Percentiles rank a stretch among this genome's conserved stretches.
These are phyloP conservation scores for Solanum lignicaule DNA, from an alignment of 257 asterid genomes.

Conservation along the genomic window DNA sequence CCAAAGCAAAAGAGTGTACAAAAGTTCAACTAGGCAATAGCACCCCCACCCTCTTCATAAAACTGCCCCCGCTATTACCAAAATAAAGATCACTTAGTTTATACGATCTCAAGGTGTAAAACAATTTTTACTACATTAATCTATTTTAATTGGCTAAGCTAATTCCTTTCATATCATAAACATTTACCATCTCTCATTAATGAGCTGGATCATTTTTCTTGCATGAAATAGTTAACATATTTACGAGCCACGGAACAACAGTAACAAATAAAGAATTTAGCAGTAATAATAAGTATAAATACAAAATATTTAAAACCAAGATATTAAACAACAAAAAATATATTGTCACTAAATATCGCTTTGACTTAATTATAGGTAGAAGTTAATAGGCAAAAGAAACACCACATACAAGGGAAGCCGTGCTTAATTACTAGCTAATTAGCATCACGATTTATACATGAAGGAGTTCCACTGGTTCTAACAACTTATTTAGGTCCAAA, in stretches of 20 bases:
- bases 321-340: not conserved
- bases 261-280: not conserved
- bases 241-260: not conserved
- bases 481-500: not conserved
- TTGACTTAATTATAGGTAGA: too few species aligned
- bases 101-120: too few species aligned
- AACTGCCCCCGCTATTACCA: too few species aligned
- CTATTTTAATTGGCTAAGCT: too few species aligned
- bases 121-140: too few species aligned
- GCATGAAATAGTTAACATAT: not conserved
- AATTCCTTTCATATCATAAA: not conserved
- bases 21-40: too few species aligned
- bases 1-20: not conserved
- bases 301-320: too few species aligned
- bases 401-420: not conserved
- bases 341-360: not conserved
- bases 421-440: not conserved
- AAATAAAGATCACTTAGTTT: too few species aligned
- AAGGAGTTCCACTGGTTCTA: not conserved
- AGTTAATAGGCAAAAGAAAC: not conserved
- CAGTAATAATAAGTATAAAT: not conserved
- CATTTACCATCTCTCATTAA: not conserved
- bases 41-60: too few species aligned
- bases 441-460: not conserved
- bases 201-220: not conserved